phyloP scores from a whole-genome alignment of 495 filamentous ascomycete genomes.

The Darksidea phi region DNA sequence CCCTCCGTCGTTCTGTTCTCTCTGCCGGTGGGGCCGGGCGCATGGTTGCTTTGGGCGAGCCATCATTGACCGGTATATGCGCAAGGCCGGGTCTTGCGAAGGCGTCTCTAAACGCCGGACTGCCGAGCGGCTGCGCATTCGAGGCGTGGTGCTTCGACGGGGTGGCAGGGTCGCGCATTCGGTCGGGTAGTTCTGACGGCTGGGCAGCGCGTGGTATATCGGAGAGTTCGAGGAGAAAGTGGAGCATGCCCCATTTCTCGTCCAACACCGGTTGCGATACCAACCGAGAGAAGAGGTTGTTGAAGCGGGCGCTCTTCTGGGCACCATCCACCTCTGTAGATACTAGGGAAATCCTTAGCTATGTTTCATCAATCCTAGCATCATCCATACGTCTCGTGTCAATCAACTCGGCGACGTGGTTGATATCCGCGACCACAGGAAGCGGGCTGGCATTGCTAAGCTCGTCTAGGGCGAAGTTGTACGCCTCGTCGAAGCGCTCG shows the following conservation, averaged over 20 bases:
- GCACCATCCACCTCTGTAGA: slow-evolving; percentile 71
- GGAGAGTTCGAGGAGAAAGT: slow-evolving; percentile 79
- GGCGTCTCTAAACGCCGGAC: slow-evolving; percentile 51
- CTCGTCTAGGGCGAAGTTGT: slow-evolving; percentile 38
- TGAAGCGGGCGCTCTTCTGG: slow-evolving; percentile 82
- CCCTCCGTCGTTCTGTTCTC: slow-evolving; percentile 64
- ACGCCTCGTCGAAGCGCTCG: slow-evolving; percentile 44
- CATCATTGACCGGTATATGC: slow-evolving; percentile 43
- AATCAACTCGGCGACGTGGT: slow-evolving; percentile 89
- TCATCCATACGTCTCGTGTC: slow-evolving; percentile 62
- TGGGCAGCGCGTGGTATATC: slow-evolving; percentile 43
- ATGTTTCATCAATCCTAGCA: background rate
- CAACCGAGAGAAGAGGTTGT: slow-evolving; percentile 82
- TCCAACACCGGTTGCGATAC: slow-evolving; percentile 84
- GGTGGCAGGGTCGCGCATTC: slow-evolving; percentile 8
- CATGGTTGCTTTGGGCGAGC: slow-evolving; percentile 20
- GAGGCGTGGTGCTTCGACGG: slow-evolving; percentile 24
- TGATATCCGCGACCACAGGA: slow-evolving; percentile 61
- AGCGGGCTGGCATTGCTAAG: slow-evolving; percentile 32
- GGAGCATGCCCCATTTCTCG: slow-evolving; percentile 95
- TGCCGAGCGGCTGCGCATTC: slow-evolving; percentile 12
- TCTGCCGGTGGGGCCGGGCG: slow-evolving; percentile 9
- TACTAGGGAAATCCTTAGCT: slow-evolving; percentile 47
- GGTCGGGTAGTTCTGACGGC: background rate
- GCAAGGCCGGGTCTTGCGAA: slow-evolving; percentile 56